Evolutionary conservation across 805 yeast species (phyloP).

Genomic region (Saccharomycopsis selenospora): DNA sequence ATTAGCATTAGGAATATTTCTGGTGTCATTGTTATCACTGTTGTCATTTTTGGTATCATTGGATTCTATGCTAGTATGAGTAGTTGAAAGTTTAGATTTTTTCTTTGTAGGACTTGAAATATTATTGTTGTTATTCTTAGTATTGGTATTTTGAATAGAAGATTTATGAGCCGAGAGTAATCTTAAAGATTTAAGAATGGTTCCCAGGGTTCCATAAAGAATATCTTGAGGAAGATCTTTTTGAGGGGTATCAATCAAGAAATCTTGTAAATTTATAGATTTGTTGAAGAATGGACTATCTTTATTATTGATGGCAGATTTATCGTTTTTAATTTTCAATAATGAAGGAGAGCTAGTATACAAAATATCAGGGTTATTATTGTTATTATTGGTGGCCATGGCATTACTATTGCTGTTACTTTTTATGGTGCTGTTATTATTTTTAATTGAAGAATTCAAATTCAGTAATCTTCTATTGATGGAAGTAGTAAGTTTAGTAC

Average conservation of each 20-base stretch:
- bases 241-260: constrained; percentile 14
- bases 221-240: background rate
- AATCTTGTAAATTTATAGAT: constrained; percentile 10
- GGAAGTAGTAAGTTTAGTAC: constrained; percentile 11
- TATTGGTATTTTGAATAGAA: background rate
- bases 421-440: background rate
- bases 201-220: background rate
- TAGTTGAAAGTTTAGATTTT: too few relatives aligned
- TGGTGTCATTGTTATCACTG: background rate
- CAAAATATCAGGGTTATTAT: background rate
- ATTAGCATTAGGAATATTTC: background rate
- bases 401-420: background rate
- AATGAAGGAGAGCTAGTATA: background rate
- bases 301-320: background rate
- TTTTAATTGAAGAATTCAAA: constrained; percentile 3
- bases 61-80: background rate
- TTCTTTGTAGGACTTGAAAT: too few relatives aligned
- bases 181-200: background rate
- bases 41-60: background rate
- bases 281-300: constrained; percentile 11
- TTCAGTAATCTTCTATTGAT: constrained; percentile 3
- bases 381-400: background rate
- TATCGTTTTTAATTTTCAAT: background rate
- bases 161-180: background rate
- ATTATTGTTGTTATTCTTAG: background rate